Base-by-base conservation (phyloP, 768 basidiomycete species). In the Boletus coccyginus region DNA sequence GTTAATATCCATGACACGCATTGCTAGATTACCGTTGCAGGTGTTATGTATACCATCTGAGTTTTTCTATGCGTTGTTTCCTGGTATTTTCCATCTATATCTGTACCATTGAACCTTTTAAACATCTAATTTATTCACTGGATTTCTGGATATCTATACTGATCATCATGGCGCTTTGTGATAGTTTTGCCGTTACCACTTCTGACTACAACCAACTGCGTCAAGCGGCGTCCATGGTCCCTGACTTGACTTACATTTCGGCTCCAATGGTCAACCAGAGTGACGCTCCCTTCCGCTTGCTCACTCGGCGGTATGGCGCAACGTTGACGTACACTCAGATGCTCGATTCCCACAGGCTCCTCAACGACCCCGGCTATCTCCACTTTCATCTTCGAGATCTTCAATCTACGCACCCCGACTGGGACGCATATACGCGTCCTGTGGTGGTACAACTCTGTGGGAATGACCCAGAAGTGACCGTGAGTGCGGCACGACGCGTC, bases 181-280 rank as follows among this genome's bases (percentile, higher is more conserved):
- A 11, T 33, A 14, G 19, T 17, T 27, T 45, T 17, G 3, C 36
- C n/a, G 24, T 39, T 21, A 16, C 27, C 24, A 11, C 16, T 33
- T 36, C 13, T 6, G 19, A 41, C 21, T 3, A 19, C 44, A 16
- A 39, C 36, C 11, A 35, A 32, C 19, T 38, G 21, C 14, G 11
- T 29, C 49, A 19, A 32, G 8, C 50, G 19, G 44, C 31, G 46
- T 52, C 33, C 16, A 69, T 62, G 65, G 50, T 58, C 21, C 62
- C 62, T 1, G 62, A 72, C 54, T 60, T 77, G 55, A 58, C 66
- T 24, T 76, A 70, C 54, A 78, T 89, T 51, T 77, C 85, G 8
- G 88, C 88, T 8, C 88, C 88, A 3, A 90, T 90, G 88, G 81
- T 92, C 55, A 85, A 88, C 56, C 89, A 90, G 65, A 89, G 87